Conservation (phyloP, 2,329 filamentous ascomycete genomes). For the Epichloe festucae region DNA sequence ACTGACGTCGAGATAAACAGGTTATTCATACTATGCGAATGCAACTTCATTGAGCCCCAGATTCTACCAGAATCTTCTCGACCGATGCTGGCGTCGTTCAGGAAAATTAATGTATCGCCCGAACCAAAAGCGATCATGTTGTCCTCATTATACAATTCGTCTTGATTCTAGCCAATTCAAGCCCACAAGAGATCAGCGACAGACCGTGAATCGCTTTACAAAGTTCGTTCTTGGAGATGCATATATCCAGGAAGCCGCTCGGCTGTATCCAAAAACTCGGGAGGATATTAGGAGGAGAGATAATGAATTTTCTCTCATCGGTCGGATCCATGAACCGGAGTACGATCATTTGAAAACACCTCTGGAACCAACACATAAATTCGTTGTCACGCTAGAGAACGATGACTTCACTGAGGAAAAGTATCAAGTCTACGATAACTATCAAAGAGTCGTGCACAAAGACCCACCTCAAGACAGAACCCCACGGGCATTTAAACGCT, state of each 20-base stretch:
- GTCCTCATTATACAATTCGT: conserved; percentile 79
- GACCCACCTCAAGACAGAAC: conserved; percentile 49
- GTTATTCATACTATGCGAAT: conserved; percentile 59
- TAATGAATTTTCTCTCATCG: conserved; percentile 52
- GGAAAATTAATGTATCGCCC: conserved; percentile 63
- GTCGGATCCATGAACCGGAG: conserved; percentile 60
- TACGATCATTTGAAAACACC: conserved; percentile 38
- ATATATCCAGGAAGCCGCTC: conserved; percentile 52
- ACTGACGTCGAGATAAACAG: conserved; percentile 29
- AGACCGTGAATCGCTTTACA: conserved; percentile 66
- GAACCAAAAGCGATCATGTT: conserved; percentile 69
- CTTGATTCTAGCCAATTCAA: conserved; percentile 54
- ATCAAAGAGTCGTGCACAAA: conserved; percentile 60
- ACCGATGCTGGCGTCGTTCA: conserved; percentile 68
- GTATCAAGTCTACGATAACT: conserved; percentile 58
- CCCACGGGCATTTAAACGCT: conserved; percentile 50
- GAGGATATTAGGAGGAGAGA: conserved; percentile 50
- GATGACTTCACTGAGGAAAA: conserved; percentile 66
- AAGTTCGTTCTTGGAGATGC: conserved; percentile 53
- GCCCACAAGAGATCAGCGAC: conserved; percentile 58
- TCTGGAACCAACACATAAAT: conserved; percentile 51
- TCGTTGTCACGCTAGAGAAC: conserved; percentile 57
- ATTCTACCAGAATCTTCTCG: conserved; percentile 60
- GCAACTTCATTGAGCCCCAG: conserved; percentile 46
- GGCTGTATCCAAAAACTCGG: conserved; percentile 52